Conservation (phyloP, 2,329 filamentous ascomycete genomes). For the Aspergillus pseudotamarii region DNA sequence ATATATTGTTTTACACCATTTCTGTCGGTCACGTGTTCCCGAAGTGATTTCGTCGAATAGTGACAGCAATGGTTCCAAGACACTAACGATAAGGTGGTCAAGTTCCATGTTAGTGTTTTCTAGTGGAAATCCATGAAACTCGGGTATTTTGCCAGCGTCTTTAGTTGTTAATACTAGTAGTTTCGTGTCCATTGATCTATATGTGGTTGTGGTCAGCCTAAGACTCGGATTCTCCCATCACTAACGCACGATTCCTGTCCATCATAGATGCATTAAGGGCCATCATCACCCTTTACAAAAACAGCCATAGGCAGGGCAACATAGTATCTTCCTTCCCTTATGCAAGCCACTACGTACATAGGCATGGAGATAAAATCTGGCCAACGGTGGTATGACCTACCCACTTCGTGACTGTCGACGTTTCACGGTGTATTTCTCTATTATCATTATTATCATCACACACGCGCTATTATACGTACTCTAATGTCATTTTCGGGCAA, state of each 20-base stretch:
- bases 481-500: constrained; percentile 56
- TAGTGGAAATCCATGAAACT: too few relatives aligned
- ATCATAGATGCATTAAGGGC: background rate
- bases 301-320: too few relatives aligned
- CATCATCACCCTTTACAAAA: background rate
- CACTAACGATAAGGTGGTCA: too few relatives aligned
- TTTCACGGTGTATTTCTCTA: background rate
- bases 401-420: background rate
- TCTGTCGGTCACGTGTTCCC: too few relatives aligned
- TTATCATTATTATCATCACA: constrained; percentile 21
- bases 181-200: background rate
- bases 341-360: background rate
- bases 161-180: background rate
- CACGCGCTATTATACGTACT: constrained; percentile 55
- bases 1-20: too few relatives aligned
- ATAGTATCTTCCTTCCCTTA: background rate
- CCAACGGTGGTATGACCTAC: background rate
- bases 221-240: background rate
- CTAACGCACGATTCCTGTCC: background rate
- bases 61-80: too few relatives aligned
- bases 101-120: too few relatives aligned
- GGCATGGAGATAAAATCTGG: background rate
- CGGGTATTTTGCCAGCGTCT: too few relatives aligned
- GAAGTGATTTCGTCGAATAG: too few relatives aligned
- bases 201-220: background rate